Percentiles rank a stretch among this genome's conserved stretches.
phyloP scores from a whole-genome alignment of 1,139 yeast genomes.

The Candida sanyaensis region DNA sequence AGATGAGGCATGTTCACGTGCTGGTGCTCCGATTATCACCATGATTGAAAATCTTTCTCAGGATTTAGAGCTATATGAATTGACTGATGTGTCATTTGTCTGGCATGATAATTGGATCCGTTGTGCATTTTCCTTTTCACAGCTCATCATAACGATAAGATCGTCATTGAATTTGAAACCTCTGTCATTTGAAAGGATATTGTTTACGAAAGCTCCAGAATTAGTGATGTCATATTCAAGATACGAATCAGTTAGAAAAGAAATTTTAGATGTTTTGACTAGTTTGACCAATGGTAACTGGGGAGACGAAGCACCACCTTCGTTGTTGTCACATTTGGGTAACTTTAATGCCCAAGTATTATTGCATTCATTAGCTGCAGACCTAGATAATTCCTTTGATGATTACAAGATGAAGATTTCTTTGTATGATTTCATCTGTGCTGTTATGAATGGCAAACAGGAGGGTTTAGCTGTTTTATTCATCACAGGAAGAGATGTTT shows the following conservation, averaged over 20 bases:
- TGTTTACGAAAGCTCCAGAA: slow-evolving; percentile 58
- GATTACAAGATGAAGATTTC: slow-evolving; percentile 56
- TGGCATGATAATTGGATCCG: slow-evolving; percentile 48
- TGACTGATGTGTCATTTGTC: slow-evolving; percentile 43
- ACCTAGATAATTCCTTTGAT: slow-evolving; percentile 62
- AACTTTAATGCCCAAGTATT: slow-evolving; percentile 60
- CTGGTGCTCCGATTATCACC: slow-evolving; percentile 57
- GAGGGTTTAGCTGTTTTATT: slow-evolving; percentile 83
- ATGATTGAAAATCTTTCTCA: slow-evolving; percentile 51
- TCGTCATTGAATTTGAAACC: slow-evolving; percentile 49
- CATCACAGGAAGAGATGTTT: slow-evolving; percentile 67
- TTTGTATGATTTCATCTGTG: slow-evolving; percentile 71
- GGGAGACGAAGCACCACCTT: slow-evolving; percentile 61
- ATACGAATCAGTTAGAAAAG: slow-evolving; percentile 48
- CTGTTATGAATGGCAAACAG: slow-evolving; percentile 76
- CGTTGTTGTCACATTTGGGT: slow-evolving; percentile 80
- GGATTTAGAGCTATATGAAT: slow-evolving; percentile 37
- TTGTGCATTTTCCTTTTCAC: slow-evolving; percentile 42
- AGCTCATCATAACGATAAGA: slow-evolving; percentile 55
- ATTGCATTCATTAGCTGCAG: slow-evolving; percentile 57
- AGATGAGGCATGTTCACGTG: slow-evolving; percentile 50
- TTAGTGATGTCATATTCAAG: slow-evolving; percentile 63
- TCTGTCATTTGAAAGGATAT: slow-evolving; percentile 62
- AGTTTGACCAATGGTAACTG: slow-evolving; percentile 64
- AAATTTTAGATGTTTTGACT: slow-evolving; percentile 59